Conservation (phyloP, 306 rosid genomes). For the Quercus agrifolia region DNA sequence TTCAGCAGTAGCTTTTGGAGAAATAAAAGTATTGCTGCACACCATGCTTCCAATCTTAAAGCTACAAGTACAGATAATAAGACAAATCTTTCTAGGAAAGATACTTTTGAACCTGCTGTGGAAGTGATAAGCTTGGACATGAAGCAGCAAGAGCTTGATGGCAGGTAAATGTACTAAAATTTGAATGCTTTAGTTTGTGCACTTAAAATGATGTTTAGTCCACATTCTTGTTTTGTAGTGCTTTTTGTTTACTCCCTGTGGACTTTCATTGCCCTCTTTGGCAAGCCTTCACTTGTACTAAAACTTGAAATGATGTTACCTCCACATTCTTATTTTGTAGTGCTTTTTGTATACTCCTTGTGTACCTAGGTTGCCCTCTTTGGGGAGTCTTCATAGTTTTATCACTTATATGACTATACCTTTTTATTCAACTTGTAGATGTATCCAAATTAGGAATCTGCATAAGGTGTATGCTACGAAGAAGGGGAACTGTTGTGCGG, state of each 20-base stretch:
- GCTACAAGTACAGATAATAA: conserved; percentile 29
- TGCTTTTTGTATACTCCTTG: not conserved
- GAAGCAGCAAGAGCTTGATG: conserved; percentile 93
- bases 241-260: not conserved
- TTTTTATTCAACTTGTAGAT: conserved; percentile 45
- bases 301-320: not conserved
- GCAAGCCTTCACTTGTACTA: conserved; percentile 1
- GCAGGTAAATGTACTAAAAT: conserved; percentile 52
- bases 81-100: conserved; percentile 30
- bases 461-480: conserved; percentile 77
- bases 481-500: conserved; percentile 87
- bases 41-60: conserved; percentile 31
- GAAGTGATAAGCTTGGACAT: conserved; percentile 83
- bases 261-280: not conserved
- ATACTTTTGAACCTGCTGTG: conserved; percentile 40
- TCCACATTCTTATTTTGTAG: conserved; percentile 10
- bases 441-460: conserved; percentile 92
- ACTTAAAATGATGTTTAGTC: conserved; percentile 12
- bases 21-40: conserved; percentile 31
- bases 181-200: conserved; percentile 14
- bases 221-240: conserved; percentile 6
- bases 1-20: conserved; percentile 51
- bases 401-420: not conserved
- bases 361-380: not conserved
- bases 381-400: not conserved